phyloP scores from a whole-genome alignment of 148 eudicot species.

The Suaeda aralocaspica region DNA sequence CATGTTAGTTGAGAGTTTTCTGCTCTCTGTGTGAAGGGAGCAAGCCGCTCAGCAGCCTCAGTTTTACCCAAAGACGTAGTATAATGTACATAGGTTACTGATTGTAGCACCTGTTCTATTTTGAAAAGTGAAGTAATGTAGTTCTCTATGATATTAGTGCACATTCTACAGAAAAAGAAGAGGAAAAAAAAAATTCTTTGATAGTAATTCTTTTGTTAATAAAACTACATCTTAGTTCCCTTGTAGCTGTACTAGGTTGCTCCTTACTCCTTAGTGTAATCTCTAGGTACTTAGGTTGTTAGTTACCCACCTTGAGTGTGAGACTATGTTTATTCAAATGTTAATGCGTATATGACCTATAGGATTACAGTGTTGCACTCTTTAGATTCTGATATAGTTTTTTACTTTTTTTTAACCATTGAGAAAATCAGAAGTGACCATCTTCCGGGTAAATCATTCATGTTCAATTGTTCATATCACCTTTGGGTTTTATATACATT shows the following conservation, averaged over 20 bases:
- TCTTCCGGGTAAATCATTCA: too few species aligned
- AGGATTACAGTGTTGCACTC: too few species aligned
- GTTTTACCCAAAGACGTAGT: slow-evolving; percentile 3
- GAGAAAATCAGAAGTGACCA: too few species aligned
- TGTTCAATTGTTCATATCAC: too few species aligned
- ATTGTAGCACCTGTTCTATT: slow-evolving; percentile 9
- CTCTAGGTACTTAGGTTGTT: too few species aligned
- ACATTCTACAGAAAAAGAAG: background rate
- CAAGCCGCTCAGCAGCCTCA: slow-evolving; percentile 13
- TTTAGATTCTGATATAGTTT: too few species aligned
- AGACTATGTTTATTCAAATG: too few species aligned
- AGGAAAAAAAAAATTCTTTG: background rate
- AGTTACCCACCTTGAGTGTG: too few species aligned
- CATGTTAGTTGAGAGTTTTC: slow-evolving; percentile 3
- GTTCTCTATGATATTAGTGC: background rate
- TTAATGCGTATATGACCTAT: too few species aligned
- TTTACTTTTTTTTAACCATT: too few species aligned
- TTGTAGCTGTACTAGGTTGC: background rate
- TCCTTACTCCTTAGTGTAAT: background rate
- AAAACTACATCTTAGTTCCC: background rate
- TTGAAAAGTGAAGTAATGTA: slow-evolving; percentile 13
- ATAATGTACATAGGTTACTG: slow-evolving; percentile 16
- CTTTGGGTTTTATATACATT: too few species aligned
- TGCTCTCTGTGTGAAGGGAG: slow-evolving; percentile 16
- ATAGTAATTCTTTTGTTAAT: slow-evolving; percentile 21